Evolutionary conservation across 225 moss, liverwort and hornwort species (phyloP).

Genomic region (Marchantia polymorpha): DNA sequence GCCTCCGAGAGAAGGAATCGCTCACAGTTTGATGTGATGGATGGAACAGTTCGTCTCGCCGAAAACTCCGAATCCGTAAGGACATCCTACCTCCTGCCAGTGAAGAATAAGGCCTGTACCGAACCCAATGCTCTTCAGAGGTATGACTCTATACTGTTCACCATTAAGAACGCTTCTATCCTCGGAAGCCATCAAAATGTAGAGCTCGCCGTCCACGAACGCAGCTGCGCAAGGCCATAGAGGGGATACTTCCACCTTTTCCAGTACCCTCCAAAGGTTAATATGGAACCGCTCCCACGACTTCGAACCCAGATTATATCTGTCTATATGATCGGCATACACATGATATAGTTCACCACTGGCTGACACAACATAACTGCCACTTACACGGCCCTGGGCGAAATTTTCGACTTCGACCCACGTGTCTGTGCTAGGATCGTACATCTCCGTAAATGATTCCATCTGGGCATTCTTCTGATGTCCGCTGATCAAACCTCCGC

Average conservation of each 20-base stretch:
- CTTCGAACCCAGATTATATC: slow-evolving; percentile 6
- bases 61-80: slow-evolving; percentile 17
- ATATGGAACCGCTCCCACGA: slow-evolving; percentile 16
- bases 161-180: neutral
- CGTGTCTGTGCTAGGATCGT: slow-evolving; percentile 4
- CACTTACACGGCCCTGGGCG: slow-evolving; percentile 5
- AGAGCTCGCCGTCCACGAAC: slow-evolving; percentile 20
- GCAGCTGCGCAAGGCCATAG: slow-evolving; percentile 21
- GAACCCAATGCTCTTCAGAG: slow-evolving; percentile 20
- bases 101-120: slow-evolving; percentile 14
- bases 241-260: slow-evolving; percentile 18
- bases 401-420: slow-evolving; percentile 20
- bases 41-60: slow-evolving; percentile 11
- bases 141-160: slow-evolving; percentile 15
- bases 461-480: slow-evolving; percentile 8
- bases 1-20: neutral
- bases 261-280: slow-evolving; percentile 22
- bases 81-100: slow-evolving; percentile 17
- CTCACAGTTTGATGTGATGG: slow-evolving; percentile 4
- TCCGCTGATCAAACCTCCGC: slow-evolving; percentile 9
- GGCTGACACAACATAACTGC: slow-evolving; percentile 6
- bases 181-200: slow-evolving; percentile 20
- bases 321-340: slow-evolving; percentile 3
- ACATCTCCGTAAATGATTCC: slow-evolving; percentile 20
- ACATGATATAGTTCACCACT: slow-evolving; percentile 16